Base-by-base conservation (phyloP, 2,329 filamentous ascomycete genomes). In the Aspergillus clavatus region DNA sequence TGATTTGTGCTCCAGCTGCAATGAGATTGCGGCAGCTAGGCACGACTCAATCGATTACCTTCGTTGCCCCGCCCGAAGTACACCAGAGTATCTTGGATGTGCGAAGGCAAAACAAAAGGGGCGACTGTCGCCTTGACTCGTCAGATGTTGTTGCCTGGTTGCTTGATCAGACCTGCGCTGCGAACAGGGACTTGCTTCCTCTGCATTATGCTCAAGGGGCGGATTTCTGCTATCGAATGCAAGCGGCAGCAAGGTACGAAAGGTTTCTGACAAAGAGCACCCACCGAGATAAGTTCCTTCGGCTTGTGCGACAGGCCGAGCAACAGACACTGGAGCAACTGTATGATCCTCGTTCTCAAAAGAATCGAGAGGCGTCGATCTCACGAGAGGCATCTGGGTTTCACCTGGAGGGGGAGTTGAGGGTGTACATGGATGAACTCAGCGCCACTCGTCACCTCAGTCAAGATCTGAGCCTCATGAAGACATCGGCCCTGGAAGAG, bases 21-120 rank as follows among this genome's bases (percentile, higher is more conserved):
- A 86, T 86, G 82, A 68, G 83, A 47, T 61, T 86, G 0, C 72
- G 83, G 1, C 77, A 84, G 37, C 66, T 87, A 0, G 74, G 67
- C 0, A 70, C 70, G 2, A 77, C 77, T 0, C 81, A 86, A 45
- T 77, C 76, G 0, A 59, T 85, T 0, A 62, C 65, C 0, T 77
- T 76, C 39, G 72, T 81, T 16, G 73, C 76, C 0, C 79, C 81
- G 0, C 77, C 76, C 0, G 81, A 85, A 54, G 81, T 84, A 0
- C 72, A 83, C 26, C 76, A 80, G 22, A 82, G 76, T 48, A 83
- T 86, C 24, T 53, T 76, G 0, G 76, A 82, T 44, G 41, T 74
- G 0, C 58, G 67, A 11, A 46, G 56, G 0, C 71, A 73, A 38
- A 49, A 56, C 0, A 71, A 73, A 38, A 49, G 36, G 0, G 18